Evolutionary conservation across 2,329 filamentous ascomycete species (phyloP).

Genomic region (Penicillium frequentans): DNA sequence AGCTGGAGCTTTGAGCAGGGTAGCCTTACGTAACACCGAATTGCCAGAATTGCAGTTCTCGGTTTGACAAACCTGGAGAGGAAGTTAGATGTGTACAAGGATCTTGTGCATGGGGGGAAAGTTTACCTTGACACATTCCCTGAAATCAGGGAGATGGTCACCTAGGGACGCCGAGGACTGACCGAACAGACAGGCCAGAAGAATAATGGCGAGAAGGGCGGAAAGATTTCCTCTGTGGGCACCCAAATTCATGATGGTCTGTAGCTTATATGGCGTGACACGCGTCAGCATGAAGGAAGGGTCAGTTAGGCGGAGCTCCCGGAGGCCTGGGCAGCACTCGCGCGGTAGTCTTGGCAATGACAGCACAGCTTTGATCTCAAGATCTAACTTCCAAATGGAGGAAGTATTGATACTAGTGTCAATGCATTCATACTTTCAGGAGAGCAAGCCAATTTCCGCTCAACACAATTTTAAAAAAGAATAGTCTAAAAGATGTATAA

Average conservation of each 20-base stretch:
- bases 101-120: background rate
- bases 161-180: slow-evolving; percentile 69
- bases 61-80: slow-evolving; percentile 67
- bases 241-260: slow-evolving; percentile 30
- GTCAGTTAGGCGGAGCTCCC: slow-evolving; percentile 18
- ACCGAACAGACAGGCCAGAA: slow-evolving; percentile 35
- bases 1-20: background rate
- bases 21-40: slow-evolving; percentile 67
- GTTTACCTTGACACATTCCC: slow-evolving; percentile 75
- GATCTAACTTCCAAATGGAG: background rate
- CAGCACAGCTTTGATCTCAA: background rate
- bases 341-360: slow-evolving; percentile 19
- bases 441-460: no score
- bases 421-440: background rate
- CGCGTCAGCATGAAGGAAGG: slow-evolving; percentile 16
- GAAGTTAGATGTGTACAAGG: slow-evolving; percentile 15
- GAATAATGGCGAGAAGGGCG: slow-evolving; percentile 31
- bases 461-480: no score
- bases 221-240: slow-evolving; percentile 17
- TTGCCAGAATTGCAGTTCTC: slow-evolving; percentile 74
- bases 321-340: slow-evolving; percentile 15
- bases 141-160: slow-evolving; percentile 84
- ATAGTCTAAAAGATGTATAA: no score
- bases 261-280: slow-evolving; percentile 11
- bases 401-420: background rate